A percentile compares a stretch with the other conserved stretches of the same genome.
Evolutionary conservation across 306 rosid species (phyloP).

Genomic region (Hippophae gyantsensis): DNA sequence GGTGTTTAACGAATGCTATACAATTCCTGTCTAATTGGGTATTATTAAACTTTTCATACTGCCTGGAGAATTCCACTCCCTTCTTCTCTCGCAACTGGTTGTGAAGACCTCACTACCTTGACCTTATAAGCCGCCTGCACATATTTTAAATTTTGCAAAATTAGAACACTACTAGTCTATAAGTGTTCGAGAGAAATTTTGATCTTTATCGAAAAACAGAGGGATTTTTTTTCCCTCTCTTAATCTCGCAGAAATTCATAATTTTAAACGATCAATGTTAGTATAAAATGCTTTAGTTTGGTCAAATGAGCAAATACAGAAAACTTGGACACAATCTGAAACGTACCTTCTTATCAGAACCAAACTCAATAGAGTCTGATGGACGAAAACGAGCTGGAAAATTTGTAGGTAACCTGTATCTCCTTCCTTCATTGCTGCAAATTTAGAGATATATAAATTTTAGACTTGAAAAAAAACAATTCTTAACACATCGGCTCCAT

Average conservation of each 20-base stretch:
- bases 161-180: slow-evolving; percentile 2
- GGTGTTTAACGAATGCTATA: slow-evolving; percentile 33
- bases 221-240: not conserved
- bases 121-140: slow-evolving; percentile 72
- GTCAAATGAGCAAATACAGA: no score
- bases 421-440: slow-evolving; percentile 64
- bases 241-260: not conserved
- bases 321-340: not conserved
- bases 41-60: slow-evolving; percentile 17
- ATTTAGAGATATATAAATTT: not conserved
- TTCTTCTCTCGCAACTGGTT: slow-evolving; percentile 17
- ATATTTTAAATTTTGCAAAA: slow-evolving; percentile 11
- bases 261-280: no score
- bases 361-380: slow-evolving; percentile 59
- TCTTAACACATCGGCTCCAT: no score
- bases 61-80: slow-evolving; percentile 29
- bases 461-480: not conserved
- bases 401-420: slow-evolving; percentile 46
- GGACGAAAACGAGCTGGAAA: slow-evolving; percentile 57
- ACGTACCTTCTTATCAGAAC: slow-evolving; percentile 66
- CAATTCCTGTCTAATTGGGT: slow-evolving; percentile 23
- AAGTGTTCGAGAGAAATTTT: not conserved
- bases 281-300: no score
- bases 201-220: not conserved
- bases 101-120: slow-evolving; percentile 50